phyloP scores from a whole-genome alignment of 2,329 filamentous ascomycete species.

The Fusarium coffeatum region DNA sequence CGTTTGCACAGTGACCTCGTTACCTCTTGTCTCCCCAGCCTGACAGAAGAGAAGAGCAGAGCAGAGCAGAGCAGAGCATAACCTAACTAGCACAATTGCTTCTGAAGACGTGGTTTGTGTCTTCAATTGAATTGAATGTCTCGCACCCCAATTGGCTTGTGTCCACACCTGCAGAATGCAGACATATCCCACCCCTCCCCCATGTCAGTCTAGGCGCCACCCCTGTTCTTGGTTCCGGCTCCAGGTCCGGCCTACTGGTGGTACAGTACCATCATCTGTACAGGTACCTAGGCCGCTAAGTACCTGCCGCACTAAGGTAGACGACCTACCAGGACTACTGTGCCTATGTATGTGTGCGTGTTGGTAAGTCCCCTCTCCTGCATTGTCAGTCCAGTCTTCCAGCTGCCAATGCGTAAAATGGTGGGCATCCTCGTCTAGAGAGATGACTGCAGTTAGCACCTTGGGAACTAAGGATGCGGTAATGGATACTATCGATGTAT shows the following conservation, averaged over 20 bases:
- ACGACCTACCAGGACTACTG: background rate
- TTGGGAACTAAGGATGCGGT: background rate
- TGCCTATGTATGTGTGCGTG: background rate
- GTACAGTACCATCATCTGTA: slow-evolving; percentile 27
- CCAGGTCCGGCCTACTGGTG: slow-evolving; percentile 40
- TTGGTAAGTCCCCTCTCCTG: slow-evolving; percentile 11
- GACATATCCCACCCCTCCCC: background rate
- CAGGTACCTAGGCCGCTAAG: background rate
- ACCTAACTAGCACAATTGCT: slow-evolving; percentile 35
- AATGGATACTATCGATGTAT: slow-evolving; percentile 18
- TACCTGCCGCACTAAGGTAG: background rate
- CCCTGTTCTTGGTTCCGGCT: slow-evolving; percentile 40
- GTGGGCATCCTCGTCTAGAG: slow-evolving; percentile 28
- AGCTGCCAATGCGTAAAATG: slow-evolving; percentile 32
- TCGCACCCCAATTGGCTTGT: slow-evolving; percentile 14
- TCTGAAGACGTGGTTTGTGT: slow-evolving; percentile 25
- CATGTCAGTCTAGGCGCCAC: slow-evolving; percentile 28
- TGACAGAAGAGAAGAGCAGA: background rate
- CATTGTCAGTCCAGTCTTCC: slow-evolving; percentile 6
- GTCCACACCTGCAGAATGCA: slow-evolving; percentile 17
- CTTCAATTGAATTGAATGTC: slow-evolving; percentile 30
- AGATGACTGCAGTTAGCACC: background rate
- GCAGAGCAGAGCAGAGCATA: slow-evolving; percentile 6
- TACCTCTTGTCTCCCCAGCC: slow-evolving; percentile 33
- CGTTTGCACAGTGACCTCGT: slow-evolving; percentile 8